Evolutionary conservation across 768 basidiomycete genomes (phyloP), one percentile per base, ranked within the genome.

Genomic region (Phlegmacium glaucopus): DNA sequence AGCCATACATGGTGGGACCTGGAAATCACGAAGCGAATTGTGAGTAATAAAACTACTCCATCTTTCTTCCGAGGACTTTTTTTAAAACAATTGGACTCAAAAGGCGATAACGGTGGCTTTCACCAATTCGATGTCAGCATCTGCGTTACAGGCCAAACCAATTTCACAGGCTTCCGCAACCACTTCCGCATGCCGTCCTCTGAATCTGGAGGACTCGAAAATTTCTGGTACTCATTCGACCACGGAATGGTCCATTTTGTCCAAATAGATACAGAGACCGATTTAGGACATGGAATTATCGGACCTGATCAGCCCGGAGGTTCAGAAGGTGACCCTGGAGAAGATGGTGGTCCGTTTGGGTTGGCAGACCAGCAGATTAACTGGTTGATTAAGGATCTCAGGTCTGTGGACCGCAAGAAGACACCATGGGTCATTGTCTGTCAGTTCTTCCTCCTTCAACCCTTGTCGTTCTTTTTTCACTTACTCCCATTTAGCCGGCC

Each of bases 191-290:
- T 58, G 54, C 54, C 57, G 7, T 50, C 51, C 26, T 17, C 28
- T 1, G 48, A 56, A 37, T 58, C 57, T 2, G 43, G 39, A 6
- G 57, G 57, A 9, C 47, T 50, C 4, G 54, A 53, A 18, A 58
- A 55, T 27, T 58, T 58, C 49, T 58, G 57, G 57, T 58, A 53
- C 39, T 54, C 57, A 1, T 56, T 56, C 47, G 55, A 59, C 39
- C 48, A 59, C 15, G 55, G 57, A 6, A 53, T 59, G 52, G 50
- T 49, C 6, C 57, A 56, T 40, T 56, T 43, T 26, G 42, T 59
- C 38, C 52, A 54, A 27, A 22, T 59, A 18, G 50, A 56, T 39
- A 54, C 57, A 6, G 57, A 59, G 45, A 59, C 57, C 8, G 57
- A 59, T 48, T 38, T 59, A 15, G 52, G 55, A 12, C 47, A 54